Evolutionary conservation across 768 basidiomycete species (phyloP), one percentile per base, ranked within the genome.

Genomic region (Cystofilobasidium capitatum): DNA sequence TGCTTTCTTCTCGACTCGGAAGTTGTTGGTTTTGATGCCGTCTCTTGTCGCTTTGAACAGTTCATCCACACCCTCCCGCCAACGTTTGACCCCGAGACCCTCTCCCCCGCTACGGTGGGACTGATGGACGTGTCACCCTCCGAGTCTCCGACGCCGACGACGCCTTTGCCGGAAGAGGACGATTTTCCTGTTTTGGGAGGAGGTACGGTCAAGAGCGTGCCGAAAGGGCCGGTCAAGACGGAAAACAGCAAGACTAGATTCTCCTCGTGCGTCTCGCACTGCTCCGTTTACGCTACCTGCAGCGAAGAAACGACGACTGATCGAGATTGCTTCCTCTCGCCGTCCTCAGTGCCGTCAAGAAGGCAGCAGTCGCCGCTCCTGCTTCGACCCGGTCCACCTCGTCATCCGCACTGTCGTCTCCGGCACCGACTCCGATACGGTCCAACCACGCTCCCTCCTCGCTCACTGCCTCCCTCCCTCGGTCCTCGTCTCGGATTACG

Each of bases 201-300:
- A 0, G 70, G 72, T 9, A 62, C 72, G 66, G 71, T 16, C 44
- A 72, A 26, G 14, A 71, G 72, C 37, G 76, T 75, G 42, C 71
- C 76, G 45, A 82, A 83, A 71, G 83, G 55, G n/a, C 35, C 14
- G 29, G 51, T 45, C 29, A 58, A 58, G 57, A 36, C 85, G 64
- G 96, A 99, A 75, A 87, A 91, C 0, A 83, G 89, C 17, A 82
- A 91, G n/a, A 89, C 89, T 12, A 81, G 94, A 51, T 99, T 97
- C 55, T 63, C 62, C 3, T 63, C 67, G 66, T 66, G 40, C 31
- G 65, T 54, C 5, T n/a, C 29, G 16, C 17, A 2, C 33, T 24
- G 16, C 33, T 13, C 9, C n/a, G 35, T 47, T 22, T 4, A 8
- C 6, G 6, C 20, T 13, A 39, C 24, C 20, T 29, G 4, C n/a